These are phyloP conservation scores for Aurantiochytrium sp. DNA, from an alignment of 108 stramenopile species.

Conservation along the genomic window DNA sequence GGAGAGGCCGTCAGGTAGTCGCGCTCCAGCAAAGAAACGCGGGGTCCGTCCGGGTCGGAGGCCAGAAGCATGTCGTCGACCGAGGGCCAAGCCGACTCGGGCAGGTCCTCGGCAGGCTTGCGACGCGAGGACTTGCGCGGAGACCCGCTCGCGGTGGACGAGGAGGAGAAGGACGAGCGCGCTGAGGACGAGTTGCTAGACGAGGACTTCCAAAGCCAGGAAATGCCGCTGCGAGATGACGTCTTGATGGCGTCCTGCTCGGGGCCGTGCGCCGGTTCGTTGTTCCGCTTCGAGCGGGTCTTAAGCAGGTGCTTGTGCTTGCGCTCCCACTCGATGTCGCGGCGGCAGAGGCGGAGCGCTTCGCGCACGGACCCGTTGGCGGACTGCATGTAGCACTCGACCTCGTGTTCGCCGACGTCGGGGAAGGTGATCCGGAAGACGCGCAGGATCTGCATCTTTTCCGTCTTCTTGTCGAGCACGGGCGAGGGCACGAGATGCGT, in stretches of 20 bases:
- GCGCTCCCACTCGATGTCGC: not conserved
- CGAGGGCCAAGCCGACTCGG: not conserved
- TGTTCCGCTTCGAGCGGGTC: not conserved
- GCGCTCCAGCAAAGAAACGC: not conserved
- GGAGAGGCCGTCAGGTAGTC: not conserved
- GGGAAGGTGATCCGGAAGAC: not conserved
- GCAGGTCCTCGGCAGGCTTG: not conserved
- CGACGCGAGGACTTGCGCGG: not conserved
- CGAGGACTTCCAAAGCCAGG: no score
- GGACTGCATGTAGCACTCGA: not conserved
- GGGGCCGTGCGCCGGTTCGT: not conserved
- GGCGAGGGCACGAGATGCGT: not conserved
- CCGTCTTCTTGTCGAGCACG: not conserved
- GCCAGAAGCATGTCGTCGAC: not conserved
- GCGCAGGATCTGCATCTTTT: slow-evolving; percentile 24
- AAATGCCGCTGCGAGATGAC: no score
- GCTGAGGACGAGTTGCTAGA: not conserved
- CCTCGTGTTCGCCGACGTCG: not conserved
- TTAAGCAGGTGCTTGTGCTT: not conserved
- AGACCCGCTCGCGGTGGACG: not conserved
- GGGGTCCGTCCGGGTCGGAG: not conserved
- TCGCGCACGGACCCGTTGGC: not conserved
- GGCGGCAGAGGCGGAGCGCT: not conserved
- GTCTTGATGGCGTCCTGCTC: no score
- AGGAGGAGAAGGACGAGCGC: not conserved